These are phyloP conservation scores for Quercus aquifolioides DNA, from an alignment of 306 rosid species.

Conservation along the genomic window DNA sequence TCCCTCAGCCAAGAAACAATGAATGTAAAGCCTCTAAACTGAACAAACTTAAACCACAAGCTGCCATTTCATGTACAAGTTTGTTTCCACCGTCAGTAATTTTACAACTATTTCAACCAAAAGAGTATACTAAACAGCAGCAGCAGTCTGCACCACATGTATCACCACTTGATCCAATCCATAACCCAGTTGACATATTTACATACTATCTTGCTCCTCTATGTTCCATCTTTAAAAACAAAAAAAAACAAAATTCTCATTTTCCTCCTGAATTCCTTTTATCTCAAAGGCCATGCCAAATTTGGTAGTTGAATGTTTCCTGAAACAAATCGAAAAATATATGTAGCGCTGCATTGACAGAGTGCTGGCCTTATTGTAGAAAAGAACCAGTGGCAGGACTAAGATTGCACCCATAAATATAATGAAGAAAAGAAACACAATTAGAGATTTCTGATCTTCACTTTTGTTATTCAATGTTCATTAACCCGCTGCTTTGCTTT, in stretches of 20 bases:
- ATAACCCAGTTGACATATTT: conserved; percentile 46
- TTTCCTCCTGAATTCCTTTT: conserved; percentile 21
- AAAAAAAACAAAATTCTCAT: conserved; percentile 16
- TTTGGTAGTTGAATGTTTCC: conserved; percentile 24
- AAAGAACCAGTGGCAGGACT: conserved; percentile 24
- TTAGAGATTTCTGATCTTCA: conserved; percentile 15
- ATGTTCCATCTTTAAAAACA: conserved; percentile 20
- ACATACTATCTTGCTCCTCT: conserved; percentile 57
- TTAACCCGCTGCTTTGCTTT: conserved; percentile 43
- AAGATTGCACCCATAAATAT: conserved; percentile 23
- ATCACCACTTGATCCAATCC: conserved; percentile 33
- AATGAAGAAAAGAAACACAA: conserved; percentile 15
- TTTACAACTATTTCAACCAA: conserved; percentile 34
- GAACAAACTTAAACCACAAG: conserved; percentile 35
- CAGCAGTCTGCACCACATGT: conserved; percentile 34
- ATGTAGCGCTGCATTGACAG: conserved; percentile 18
- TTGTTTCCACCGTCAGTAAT: conserved; percentile 26
- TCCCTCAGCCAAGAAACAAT: conserved; percentile 39
- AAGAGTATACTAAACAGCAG: conserved; percentile 30
- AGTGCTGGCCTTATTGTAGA: conserved; percentile 15
- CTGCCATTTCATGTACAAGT: conserved; percentile 55
- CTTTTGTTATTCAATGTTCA: conserved; percentile 20
- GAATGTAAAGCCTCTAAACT: conserved; percentile 33
- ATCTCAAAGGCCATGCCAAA: conserved; percentile 20
- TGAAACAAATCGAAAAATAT: conserved; percentile 15